Percentiles rank a stretch among this genome's conserved stretches.
phyloP scores from a whole-genome alignment of 1,284 basidiomycete genomes.

The Rhodotorula sp. region DNA sequence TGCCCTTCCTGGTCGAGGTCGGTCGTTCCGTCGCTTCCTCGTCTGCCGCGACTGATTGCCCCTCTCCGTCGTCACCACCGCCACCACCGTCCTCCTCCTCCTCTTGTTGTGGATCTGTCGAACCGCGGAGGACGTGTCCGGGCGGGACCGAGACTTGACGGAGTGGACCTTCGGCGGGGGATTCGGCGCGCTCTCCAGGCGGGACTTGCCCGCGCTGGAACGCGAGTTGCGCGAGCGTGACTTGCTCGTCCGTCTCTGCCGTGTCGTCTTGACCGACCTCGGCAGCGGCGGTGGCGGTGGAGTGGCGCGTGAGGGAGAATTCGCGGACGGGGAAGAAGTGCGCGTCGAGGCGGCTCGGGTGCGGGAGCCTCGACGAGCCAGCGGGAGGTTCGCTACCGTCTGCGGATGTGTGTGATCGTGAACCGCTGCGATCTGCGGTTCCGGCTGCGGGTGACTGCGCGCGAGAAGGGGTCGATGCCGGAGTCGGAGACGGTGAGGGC shows the following conservation, averaged over 20 bases:
- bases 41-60: neutral
- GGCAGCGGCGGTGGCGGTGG: neutral
- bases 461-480: neutral
- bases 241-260: neutral
- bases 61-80: neutral
- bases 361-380: neutral
- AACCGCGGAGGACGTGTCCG: neutral
- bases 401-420: too few species aligned
- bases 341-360: neutral
- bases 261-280: neutral
- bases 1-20: neutral
- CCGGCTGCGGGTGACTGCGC: neutral
- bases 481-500: neutral
- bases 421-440: neutral
- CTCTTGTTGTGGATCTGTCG: neutral
- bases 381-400: neutral
- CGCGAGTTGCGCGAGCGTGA: neutral
- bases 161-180: slow-evolving; percentile 7
- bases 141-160: slow-evolving; percentile 3
- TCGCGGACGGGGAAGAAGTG: slow-evolving; percentile 7
- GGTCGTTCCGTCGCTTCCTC: too few species aligned
- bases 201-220: slow-evolving; percentile 13
- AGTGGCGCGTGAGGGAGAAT: neutral
- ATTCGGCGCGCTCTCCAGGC: slow-evolving; percentile 2
- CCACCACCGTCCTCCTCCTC: neutral